Base-by-base conservation (phyloP, 441 rosid genomes). In the Arabidopsis hybrid region DNA sequence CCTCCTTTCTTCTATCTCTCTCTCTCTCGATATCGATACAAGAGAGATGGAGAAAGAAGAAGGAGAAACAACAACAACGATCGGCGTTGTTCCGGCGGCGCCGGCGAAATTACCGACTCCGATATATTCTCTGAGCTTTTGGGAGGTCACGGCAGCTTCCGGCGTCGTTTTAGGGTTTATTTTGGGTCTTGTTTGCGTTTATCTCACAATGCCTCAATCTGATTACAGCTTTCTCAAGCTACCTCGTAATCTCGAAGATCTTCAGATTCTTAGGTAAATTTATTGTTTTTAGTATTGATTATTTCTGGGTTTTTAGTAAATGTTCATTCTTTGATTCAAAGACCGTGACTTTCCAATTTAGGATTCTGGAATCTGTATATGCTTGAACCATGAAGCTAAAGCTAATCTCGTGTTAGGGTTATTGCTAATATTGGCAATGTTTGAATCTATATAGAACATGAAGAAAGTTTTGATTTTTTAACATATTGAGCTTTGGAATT, bases 221-320 rank as follows among this genome's bases (percentile, higher is more conserved):
- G 98, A 93, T 83, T 93, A 93, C 62, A 88, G 93, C 80, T 90
- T 91, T 87, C 97, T 91, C 79, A 93, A 89, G 85, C 84, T 91
- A 0, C 96, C 96, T 66, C 89, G 87, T 29, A 89, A 75, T 82
- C 92, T 93, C 64, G 79, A 89, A 73, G 97, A 93, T 68, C 96
- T 93, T 77, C 96, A 90, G 84, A 84, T 85, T 64, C 96, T 91
- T 38, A 91, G 92, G 97, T 93, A n/a, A 11, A 35, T 16, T 66
- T 52, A 4, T 10, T 39, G 8, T 11, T 16, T 26, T 32, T 18
- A n/a, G 7, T 42, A 14, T 38, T 8, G 2, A 9, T 14, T 69
- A 2, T 65, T 65, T 74, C 34, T 56, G 51, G 73, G 73, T 49
- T 55, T 40, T 34, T 2, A 16, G 8, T 0, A 56, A 35, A 67